Base-by-base conservation (phyloP, 805 yeast genomes). In the Saturnispora mendoncae region DNA sequence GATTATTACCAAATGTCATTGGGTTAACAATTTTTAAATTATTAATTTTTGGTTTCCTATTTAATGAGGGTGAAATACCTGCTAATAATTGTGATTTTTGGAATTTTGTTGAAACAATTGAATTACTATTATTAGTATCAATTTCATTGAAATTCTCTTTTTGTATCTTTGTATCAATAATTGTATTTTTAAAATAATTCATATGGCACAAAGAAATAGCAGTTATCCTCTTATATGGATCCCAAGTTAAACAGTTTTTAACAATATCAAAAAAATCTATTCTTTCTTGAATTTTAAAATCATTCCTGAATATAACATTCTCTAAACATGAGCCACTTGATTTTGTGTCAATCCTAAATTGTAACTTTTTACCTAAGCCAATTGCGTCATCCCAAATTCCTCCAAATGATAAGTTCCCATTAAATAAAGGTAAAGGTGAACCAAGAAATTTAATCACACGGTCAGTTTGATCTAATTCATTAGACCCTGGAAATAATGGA, bases 401-500 rank as follows among this genome's bases (percentile, higher is more conserved):
- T 14, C 94, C 94, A 29, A 74, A 3, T 79, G 81, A 23, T 41
- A 19, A 15, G 7, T n/a, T n/a, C n/a, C n/a, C n/a, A n/a, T n/a
- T n/a, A n/a, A 36, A 6, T n/a, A 27, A 33, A n/a, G 12, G 53
- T 24, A 63, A 59, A 0, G 97, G 97, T 5, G 82, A 71, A 0
- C 97, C 97, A 37, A 90, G 66, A 7, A 75, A 66, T 45, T 74
- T 71, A 44, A 84, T 58, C 6, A 84, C 78, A 54, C 69, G 74
- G 72, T 76, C 72, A 10, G 80, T 69, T 64, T 88, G 97, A 54
- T 88, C 95, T 38, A 79, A 52, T 54, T 84, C 92, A 55, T 78
- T 73, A 13, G 69, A 56, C 0, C 97, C 97, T 0, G 96, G 94
- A 54, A 90, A 84, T 26, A 88, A 65, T 1, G 97, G 95, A 28